A percentile compares a stretch with the other conserved stretches of the same genome.
phyloP scores from a whole-genome alignment of 139 green algal genomes.

The Prasinococcaceae sp. region DNA sequence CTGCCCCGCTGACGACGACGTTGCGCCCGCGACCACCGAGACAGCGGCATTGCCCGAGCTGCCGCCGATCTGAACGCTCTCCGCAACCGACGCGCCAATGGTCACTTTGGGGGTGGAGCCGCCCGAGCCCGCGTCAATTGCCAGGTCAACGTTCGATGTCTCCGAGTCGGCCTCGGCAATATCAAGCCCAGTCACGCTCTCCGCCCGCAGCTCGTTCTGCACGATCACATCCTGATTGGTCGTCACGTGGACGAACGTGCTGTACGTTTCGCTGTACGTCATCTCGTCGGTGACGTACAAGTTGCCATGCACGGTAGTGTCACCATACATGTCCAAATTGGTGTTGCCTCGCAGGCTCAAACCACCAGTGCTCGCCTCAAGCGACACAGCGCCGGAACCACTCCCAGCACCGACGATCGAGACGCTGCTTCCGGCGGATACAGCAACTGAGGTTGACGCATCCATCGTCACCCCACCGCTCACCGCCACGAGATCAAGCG shows the following conservation, averaged over 20 bases:
- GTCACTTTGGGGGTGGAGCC: not conserved
- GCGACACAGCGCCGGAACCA: no score
- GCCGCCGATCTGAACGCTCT: not conserved
- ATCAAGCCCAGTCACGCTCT: not conserved
- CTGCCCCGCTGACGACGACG: not conserved
- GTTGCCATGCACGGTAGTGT: not conserved
- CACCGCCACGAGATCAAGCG: not conserved
- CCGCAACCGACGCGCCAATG: not conserved
- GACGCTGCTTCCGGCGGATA: no score
- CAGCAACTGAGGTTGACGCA: no score
- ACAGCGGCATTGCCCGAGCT: not conserved
- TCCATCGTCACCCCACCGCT: not conserved
- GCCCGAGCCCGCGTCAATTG: not conserved
- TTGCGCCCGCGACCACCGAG: not conserved
- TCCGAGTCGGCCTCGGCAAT: not conserved
- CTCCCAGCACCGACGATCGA: no score
- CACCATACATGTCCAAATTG: not conserved
- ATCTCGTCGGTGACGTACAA: not conserved
- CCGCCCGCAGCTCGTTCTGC: not conserved
- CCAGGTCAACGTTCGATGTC: not conserved
- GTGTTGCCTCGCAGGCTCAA: not conserved
- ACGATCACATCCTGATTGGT: not conserved
- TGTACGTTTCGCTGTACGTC: not conserved
- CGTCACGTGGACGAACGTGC: not conserved
- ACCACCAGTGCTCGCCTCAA: no score